Base-by-base conservation (phyloP, 352 stramenopile genomes). In the Pythium volutum region DNA sequence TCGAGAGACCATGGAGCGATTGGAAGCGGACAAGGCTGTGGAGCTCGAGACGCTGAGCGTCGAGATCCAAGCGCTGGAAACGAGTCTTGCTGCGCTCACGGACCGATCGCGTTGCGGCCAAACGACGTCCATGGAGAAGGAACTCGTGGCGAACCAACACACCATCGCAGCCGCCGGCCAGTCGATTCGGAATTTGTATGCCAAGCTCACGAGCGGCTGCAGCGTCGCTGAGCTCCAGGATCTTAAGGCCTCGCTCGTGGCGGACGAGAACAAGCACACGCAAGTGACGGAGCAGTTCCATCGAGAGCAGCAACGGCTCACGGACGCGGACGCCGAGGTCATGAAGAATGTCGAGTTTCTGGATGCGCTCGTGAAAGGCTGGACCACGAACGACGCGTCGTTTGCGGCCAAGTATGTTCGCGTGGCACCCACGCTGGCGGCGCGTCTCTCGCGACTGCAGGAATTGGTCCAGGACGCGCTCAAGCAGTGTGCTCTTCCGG, bases 301-400 rank as follows among this genome's bases (percentile, higher is more conserved):
- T 1, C 68, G 69, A 41, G 75, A 85, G 41, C 50, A 36, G 10
- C 31, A 22, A 7, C 18, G 29, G 5, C 51, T 55, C 33, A 25
- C 22, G 2, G 57, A 66, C 1, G 69, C 70, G 3, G 79, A 91
- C 53, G 70, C 87, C 26, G 66, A 87, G 34, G 65, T 91, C 2
- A 42, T 91, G 59, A 70, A 76, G 36, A 87, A 88, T 49, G 68
- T 75, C 18, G 78, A 88, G 49, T 90, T 87, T 45, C 27, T 90
- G 48, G 75, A 81, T 39, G 71, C 75, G 12, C 52, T 88, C 46
- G 42, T 84, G 29, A 15, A 67, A 66, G 18, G 25, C 26, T 67
- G 57, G 3, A 34, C 26, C 4, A 46, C 29, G 4, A 61, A 66
- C 4, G 15, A 27, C 6, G 46, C 49, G 15, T 23, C 20, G 14